Evolutionary conservation across 495 filamentous ascomycete genomes (phyloP).

Genomic region (Clohesyomyces aquaticus): DNA sequence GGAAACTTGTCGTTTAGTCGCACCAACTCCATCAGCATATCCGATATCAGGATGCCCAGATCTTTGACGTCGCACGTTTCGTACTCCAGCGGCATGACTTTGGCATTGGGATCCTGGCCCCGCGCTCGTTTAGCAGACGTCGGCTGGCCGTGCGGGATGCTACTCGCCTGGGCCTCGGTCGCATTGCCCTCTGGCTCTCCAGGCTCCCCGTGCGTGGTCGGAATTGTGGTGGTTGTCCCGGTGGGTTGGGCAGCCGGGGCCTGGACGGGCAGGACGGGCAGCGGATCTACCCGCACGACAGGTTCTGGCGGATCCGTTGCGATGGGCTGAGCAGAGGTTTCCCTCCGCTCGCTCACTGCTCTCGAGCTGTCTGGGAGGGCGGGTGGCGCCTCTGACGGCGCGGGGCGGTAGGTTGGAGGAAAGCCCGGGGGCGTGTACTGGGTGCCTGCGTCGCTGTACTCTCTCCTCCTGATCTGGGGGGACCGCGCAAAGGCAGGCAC

Average conservation of each 20-base stretch:
- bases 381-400: constrained; percentile 1
- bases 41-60: constrained; percentile 85
- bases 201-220: constrained; percentile 10
- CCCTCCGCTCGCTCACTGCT: constrained; percentile 31
- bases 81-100: constrained; percentile 75
- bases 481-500: constrained; percentile 26
- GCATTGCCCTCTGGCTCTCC: too few species aligned
- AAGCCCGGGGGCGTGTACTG: constrained; percentile 48
- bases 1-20: constrained; percentile 89
- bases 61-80: constrained; percentile 78
- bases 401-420: constrained; percentile 40
- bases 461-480: constrained; percentile 32
- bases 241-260: neutral
- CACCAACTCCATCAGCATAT: constrained; percentile 94
- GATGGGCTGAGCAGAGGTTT: constrained; percentile 33
- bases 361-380: constrained; percentile 7
- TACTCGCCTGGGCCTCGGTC: constrained; percentile 9
- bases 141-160: constrained; percentile 6
- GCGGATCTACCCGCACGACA: constrained; percentile 33
- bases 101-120: constrained; percentile 46
- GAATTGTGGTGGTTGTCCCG: too few species aligned
- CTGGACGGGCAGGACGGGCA: constrained; percentile 6
- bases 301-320: constrained; percentile 41
- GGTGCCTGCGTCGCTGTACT: constrained; percentile 43
- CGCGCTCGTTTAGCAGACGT: constrained; percentile 43